Evolutionary conservation across 1,284 basidiomycete species (phyloP).

Genomic region (Sutorius eximius): DNA sequence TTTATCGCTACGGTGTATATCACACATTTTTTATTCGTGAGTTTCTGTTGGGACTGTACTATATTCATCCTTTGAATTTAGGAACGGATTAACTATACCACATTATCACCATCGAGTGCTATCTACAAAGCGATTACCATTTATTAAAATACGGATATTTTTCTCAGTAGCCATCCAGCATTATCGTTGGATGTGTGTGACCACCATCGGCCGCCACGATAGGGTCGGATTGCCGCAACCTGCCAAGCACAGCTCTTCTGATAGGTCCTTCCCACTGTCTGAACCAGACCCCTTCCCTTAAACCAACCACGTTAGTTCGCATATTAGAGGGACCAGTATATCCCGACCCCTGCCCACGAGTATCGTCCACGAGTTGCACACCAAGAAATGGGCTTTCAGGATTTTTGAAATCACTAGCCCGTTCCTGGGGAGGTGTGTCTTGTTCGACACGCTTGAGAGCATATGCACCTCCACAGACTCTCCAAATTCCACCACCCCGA

Average conservation of each 20-base stretch:
- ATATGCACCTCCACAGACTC: constrained; percentile 68
- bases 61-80: constrained; percentile 1
- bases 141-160: not conserved
- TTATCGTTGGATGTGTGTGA: constrained; percentile 8
- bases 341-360: constrained; percentile 9
- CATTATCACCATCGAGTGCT: not conserved
- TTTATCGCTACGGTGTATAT: not conserved
- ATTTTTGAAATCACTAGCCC: constrained; percentile 12
- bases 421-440: constrained; percentile 33
- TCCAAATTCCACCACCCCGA: constrained; percentile 64
- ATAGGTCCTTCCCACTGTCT: constrained; percentile 72
- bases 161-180: constrained; percentile 38
- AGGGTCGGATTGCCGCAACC: constrained; percentile 30
- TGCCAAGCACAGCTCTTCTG: constrained; percentile 46
- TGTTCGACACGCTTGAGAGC: constrained; percentile 51
- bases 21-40: constrained; percentile 25
- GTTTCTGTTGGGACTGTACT: constrained; percentile 14
- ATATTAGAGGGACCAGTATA: constrained; percentile 29
- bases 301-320: constrained; percentile 46
- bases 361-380: constrained; percentile 23
- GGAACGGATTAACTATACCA: constrained; percentile 7
- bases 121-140: not conserved
- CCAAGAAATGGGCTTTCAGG: constrained; percentile 18
- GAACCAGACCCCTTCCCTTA: constrained; percentile 77
- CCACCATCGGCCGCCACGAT: constrained; percentile 25